A percentile compares a stretch with the other conserved stretches of the same genome.
Evolutionary conservation across 305 asterid species (phyloP).

Genomic region (Fraxinus latifolia): DNA sequence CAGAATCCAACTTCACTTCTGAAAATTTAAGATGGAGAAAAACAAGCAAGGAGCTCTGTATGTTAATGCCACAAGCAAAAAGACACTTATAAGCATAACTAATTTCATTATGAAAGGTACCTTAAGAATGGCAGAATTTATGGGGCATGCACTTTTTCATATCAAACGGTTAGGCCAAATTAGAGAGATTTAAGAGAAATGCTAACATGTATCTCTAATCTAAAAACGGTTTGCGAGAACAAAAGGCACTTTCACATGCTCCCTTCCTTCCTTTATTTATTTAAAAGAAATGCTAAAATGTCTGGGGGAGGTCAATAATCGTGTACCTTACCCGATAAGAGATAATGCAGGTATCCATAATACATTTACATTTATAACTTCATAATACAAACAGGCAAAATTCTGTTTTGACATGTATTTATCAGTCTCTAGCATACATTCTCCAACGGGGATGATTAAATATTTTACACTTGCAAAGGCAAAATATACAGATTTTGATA

Average conservation of each 20-base stretch:
- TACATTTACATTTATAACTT: background rate
- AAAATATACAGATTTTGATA: constrained; percentile 2
- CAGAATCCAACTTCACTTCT: constrained; percentile 7
- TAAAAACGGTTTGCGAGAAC: constrained; percentile 9
- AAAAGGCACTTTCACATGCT: constrained; percentile 19
- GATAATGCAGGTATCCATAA: constrained; percentile 3
- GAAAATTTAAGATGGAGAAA: constrained; percentile 11
- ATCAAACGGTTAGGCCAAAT: background rate
- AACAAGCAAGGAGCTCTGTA: constrained; percentile 13
- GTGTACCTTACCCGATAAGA: background rate
- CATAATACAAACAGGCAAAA: background rate
- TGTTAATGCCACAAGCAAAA: constrained; percentile 15
- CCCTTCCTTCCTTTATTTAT: background rate
- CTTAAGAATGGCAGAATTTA: constrained; percentile 10
- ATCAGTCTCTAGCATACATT: constrained; percentile 14
- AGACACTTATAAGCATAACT: constrained; percentile 22
- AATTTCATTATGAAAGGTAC: background rate
- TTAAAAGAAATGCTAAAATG: background rate
- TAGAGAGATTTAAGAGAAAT: background rate
- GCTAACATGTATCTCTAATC: constrained; percentile 18
- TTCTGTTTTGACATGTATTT: constrained; percentile 2
- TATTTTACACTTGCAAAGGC: constrained; percentile 11
- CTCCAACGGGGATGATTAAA: background rate
- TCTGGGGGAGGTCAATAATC: background rate
- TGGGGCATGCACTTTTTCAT: background rate